Evolutionary conservation across 805 yeast species (phyloP).

Genomic region (Wickerhamiella azymoides): DNA sequence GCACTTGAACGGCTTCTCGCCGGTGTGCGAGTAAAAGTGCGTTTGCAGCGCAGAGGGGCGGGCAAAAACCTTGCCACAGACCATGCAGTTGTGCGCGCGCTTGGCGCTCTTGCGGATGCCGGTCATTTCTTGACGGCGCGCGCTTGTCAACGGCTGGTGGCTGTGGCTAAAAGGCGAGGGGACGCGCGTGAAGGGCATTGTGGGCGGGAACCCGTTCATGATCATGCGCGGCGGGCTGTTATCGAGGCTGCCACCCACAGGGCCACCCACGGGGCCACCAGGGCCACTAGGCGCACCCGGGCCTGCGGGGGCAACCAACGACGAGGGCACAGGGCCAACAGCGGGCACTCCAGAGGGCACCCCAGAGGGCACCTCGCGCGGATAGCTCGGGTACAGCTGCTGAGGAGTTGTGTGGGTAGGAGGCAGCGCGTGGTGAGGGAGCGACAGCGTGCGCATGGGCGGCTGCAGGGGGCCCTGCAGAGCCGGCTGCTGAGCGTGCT

Average conservation of each 20-base stretch:
- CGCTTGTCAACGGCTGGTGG: not conserved
- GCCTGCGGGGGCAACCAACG: no score
- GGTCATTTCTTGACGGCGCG: not conserved
- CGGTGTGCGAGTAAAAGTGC: constrained; percentile 71
- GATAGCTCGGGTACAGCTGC: not conserved
- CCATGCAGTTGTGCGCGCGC: constrained; percentile 26
- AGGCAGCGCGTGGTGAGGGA: no score
- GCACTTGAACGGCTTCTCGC: constrained; percentile 60
- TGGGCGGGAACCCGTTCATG: not conserved
- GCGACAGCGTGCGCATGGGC: no score
- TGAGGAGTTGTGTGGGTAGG: not conserved
- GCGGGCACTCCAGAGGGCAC: no score
- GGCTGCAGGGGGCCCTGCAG: not conserved
- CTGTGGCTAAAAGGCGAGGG: constrained; percentile 4
- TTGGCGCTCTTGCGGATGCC: constrained; percentile 6
- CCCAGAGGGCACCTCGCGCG: not conserved
- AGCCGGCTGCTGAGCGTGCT: not conserved
- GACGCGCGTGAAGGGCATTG: not conserved
- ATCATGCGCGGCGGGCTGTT: not conserved
- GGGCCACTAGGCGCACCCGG: no score
- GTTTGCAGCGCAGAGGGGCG: constrained; percentile 75
- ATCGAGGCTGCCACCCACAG: no score
- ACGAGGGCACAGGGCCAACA: no score
- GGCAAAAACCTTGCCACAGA: constrained; percentile 67
- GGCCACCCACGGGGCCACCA: no score